Evolutionary conservation across 2,329 filamentous ascomycete genomes (phyloP).

Genomic region (Juglanconis oblonga): DNA sequence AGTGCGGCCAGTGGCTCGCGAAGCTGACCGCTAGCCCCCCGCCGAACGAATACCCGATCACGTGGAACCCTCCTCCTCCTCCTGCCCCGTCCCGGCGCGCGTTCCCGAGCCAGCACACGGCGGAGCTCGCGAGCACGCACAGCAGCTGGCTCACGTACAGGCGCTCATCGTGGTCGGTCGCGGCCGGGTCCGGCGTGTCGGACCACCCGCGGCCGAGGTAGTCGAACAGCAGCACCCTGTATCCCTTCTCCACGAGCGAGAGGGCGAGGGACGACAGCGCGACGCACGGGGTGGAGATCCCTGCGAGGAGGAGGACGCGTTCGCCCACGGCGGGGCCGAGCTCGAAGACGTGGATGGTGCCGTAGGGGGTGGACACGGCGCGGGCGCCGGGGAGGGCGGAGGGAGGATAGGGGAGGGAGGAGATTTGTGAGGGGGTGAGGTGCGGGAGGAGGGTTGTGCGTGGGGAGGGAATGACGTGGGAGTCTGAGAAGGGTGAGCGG

Average conservation of each 20-base stretch:
- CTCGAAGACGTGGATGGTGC: slow-evolving; percentile 75
- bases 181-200: slow-evolving; percentile 60
- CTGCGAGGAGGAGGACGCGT: slow-evolving; percentile 77
- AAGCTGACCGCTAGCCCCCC: slow-evolving; percentile 76
- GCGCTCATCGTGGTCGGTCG: slow-evolving; percentile 68
- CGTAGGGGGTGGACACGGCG: slow-evolving; percentile 73
- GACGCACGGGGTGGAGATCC: slow-evolving; percentile 79
- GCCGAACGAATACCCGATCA: slow-evolving; percentile 80
- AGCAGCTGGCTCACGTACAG: slow-evolving; percentile 73
- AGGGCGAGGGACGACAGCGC: slow-evolving; percentile 66
- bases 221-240: slow-evolving; percentile 78
- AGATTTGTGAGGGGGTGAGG: background rate
- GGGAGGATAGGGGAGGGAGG: slow-evolving; percentile 52
- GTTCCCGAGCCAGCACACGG: slow-evolving; percentile 62
- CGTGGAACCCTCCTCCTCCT: slow-evolving; percentile 47
- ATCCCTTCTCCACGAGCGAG: slow-evolving; percentile 62
- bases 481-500: background rate
- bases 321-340: slow-evolving; percentile 72
- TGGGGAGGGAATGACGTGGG: slow-evolving; percentile 24
- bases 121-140: slow-evolving; percentile 66
- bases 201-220: slow-evolving; percentile 68
- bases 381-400: slow-evolving; percentile 69
- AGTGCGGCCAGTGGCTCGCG: slow-evolving; percentile 66
- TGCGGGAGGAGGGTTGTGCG: background rate
- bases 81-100: background rate